A percentile compares a stretch with the other conserved stretches of the same genome.
Evolutionary conservation across 768 basidiomycete species (phyloP).

Genomic region (Cystobasidium tubakii): DNA sequence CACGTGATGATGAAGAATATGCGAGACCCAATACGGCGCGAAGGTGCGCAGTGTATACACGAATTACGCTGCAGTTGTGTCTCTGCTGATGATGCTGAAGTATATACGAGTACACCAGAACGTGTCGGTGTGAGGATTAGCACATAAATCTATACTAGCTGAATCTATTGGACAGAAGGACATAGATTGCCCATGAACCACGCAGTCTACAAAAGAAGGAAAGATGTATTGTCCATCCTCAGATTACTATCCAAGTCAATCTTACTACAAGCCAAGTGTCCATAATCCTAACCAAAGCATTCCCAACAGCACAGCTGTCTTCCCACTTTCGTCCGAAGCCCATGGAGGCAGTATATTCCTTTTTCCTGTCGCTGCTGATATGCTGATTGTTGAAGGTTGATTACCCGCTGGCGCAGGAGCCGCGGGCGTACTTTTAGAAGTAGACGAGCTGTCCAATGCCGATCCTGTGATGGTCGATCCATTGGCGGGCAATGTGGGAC

Average conservation of each 20-base stretch:
- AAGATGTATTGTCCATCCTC: no score
- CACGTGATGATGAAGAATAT: not conserved
- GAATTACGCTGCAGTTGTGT: no score
- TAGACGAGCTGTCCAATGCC: not conserved
- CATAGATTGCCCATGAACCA: no score
- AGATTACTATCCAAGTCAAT: no score
- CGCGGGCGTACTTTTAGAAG: not conserved
- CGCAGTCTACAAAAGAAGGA: no score
- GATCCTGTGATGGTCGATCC: conserved; percentile 23
- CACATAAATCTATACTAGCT: no score
- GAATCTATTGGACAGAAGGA: no score
- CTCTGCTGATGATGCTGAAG: no score
- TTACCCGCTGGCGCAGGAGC: not conserved
- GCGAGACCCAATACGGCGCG: not conserved
- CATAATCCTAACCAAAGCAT: not conserved
- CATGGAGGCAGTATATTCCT: not conserved
- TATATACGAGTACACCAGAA: no score
- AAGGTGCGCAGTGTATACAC: no score
- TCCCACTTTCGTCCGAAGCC: not conserved
- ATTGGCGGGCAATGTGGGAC: conserved; percentile 7
- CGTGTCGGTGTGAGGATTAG: no score
- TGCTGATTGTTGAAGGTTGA: not conserved
- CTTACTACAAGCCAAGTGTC: conserved; percentile 2
- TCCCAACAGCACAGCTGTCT: not conserved
- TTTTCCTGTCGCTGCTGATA: not conserved